Percentiles rank a stretch among this genome's conserved stretches.
Conservation (phyloP, 495 filamentous ascomycete species). For the Durotheca rogersii region DNA sequence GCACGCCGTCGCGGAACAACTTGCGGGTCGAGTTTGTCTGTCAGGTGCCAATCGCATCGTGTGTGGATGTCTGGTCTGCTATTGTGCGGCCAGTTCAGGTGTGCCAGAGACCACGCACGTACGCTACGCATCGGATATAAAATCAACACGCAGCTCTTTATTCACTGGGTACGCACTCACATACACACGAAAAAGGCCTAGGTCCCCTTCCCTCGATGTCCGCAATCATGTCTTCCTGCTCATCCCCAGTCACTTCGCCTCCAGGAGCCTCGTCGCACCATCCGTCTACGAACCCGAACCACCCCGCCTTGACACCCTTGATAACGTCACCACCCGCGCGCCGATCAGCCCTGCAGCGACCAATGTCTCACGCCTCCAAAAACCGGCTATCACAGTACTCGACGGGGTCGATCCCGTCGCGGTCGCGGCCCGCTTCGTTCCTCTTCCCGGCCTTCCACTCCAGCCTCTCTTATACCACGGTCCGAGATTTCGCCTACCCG, state of each 20-base stretch:
- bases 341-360: constrained; percentile 60
- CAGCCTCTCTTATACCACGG: constrained; percentile 81
- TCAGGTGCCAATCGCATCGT: constrained; percentile 24
- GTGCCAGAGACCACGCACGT: constrained; percentile 13
- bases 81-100: constrained; percentile 2
- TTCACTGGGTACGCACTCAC: constrained; percentile 34
- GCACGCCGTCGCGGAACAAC: constrained; percentile 21
- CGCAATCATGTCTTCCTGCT: constrained; percentile 59
- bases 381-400: constrained; percentile 68
- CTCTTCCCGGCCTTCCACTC: constrained; percentile 83
- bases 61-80: constrained; percentile 4
- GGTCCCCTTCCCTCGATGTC: constrained; percentile 44
- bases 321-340: constrained; percentile 61
- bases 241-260: constrained; percentile 54
- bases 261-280: constrained; percentile 50
- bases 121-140: constrained; percentile 12
- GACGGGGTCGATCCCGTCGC: constrained; percentile 67
- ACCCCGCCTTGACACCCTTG: constrained; percentile 61
- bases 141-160: constrained; percentile 16
- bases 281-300: constrained; percentile 54
- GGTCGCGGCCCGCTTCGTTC: constrained; percentile 75
- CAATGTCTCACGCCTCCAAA: constrained; percentile 68
- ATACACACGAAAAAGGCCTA: constrained; percentile 16
- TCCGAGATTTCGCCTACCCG: constrained; percentile 96
- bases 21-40: constrained; percentile 38